phyloP scores from a whole-genome alignment of 2,329 filamentous ascomycete genomes.

The Cytospora chrysosperma region DNA sequence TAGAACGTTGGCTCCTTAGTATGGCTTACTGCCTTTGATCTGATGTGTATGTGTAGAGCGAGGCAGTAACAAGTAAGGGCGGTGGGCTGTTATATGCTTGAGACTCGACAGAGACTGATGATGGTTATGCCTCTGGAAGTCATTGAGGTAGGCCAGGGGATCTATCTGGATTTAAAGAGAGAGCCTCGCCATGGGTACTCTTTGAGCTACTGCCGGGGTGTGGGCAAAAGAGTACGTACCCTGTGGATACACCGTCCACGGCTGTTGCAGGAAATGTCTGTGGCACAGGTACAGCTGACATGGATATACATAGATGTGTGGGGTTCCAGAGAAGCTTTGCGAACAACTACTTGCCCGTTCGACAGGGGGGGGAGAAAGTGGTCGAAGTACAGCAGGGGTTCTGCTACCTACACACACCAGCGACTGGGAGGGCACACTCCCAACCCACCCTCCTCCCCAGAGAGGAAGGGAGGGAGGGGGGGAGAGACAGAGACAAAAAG shows the following conservation, averaged over 20 bases:
- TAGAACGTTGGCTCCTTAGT: not conserved
- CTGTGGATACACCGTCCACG: not conserved
- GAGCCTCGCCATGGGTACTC: constrained; percentile 18
- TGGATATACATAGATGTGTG: not conserved
- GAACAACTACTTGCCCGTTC: not conserved
- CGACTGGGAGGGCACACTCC: not conserved
- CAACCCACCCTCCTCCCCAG: too few relatives aligned
- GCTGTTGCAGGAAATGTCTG: constrained; percentile 7
- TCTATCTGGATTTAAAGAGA: constrained; percentile 13
- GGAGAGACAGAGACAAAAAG: too few relatives aligned
- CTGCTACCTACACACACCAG: not conserved
- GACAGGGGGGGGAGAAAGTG: constrained; percentile 6
- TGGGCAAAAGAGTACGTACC: constrained; percentile 5
- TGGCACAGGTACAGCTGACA: constrained; percentile 9
- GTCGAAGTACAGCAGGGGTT: constrained; percentile 5
- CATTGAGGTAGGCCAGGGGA: constrained; percentile 16
- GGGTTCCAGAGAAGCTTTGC: constrained; percentile 13
- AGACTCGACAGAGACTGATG: constrained; percentile 15
- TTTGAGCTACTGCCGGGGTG: constrained; percentile 13
- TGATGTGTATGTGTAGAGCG: constrained; percentile 5
- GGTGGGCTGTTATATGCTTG: constrained; percentile 15
- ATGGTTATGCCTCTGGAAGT: constrained; percentile 13
- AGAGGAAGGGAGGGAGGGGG: too few relatives aligned
- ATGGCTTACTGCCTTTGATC: constrained; percentile 5
- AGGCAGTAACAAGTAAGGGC: not conserved